Base-by-base conservation (phyloP, 306 rosid species). In the Sicyos baderoa region DNA sequence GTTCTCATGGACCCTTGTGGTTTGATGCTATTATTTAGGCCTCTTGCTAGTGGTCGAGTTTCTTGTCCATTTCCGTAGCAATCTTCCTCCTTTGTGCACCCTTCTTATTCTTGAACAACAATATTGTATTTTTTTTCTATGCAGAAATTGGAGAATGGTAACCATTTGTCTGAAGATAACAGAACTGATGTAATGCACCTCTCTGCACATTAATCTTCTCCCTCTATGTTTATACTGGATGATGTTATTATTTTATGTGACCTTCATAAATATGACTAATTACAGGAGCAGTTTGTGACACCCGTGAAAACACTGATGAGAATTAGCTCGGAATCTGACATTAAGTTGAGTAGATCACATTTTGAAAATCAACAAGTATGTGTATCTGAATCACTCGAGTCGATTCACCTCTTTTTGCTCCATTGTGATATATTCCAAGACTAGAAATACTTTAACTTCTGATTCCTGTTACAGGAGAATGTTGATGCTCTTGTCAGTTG, bases 351-450 rank as follows among this genome's bases (percentile, higher is more conserved):
- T 79, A 88, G 96, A 84, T 85, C 96, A n/a, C 68, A 72, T 72
- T 74, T 86, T 74, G 99, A 94, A 79, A 96, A 93, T 70, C 99
- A 94, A 77, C 97, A 90, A 83, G 99, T 90, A 73, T 59, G 91
- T 82, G 70, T 66, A 75, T 75, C 54, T 55, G 21, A 44, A 66
- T 27, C 76, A 60, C 37, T 70, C n/a, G 22, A 14, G 70, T 45
- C 23, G 21, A 21, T 56, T 75, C 73, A 55, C 75, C 49, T 63
- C 62, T 18, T 48, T 48, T 5, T 9, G 2, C 10, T 56, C 16
- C 22, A 55, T 42, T 50, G 69, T 65, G 21, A 70, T 12, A 42
- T 71, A 44, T 58, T 48, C 67, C 40, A 62, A 59, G 54, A 29
- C 61, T 12, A 32, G 6, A n/a, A 42, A 42, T 40, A 70, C 64